Conservation (phyloP, 2,329 filamentous ascomycete genomes). For the Sporothrix brunneoviolacea region DNA sequence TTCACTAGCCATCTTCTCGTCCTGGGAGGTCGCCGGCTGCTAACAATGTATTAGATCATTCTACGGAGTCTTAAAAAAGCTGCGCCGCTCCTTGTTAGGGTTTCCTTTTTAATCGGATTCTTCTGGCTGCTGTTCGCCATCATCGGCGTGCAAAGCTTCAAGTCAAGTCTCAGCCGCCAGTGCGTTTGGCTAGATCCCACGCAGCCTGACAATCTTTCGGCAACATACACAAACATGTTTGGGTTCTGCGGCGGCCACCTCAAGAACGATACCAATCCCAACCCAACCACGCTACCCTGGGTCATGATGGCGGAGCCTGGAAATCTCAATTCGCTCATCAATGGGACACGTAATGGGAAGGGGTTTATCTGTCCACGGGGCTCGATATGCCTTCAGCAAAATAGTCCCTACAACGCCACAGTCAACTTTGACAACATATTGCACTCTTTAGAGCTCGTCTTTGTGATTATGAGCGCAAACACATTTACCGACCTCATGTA, state of each 20-base stretch:
- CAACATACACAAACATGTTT: constrained; percentile 55
- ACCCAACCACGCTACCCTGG: constrained; percentile 54
- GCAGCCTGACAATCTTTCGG: constrained; percentile 46
- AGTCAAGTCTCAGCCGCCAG: constrained; percentile 68
- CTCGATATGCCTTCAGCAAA: constrained; percentile 73
- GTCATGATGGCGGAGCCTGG: constrained; percentile 37
- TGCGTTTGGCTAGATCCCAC: constrained; percentile 70
- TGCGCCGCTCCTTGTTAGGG: constrained; percentile 81
- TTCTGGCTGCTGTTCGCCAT: constrained; percentile 98
- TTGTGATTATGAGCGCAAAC: constrained; percentile 97
- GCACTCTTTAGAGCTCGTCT: constrained; percentile 87
- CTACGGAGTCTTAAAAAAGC: constrained; percentile 92
- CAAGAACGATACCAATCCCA: constrained; percentile 46
- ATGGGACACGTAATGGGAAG: constrained; percentile 55
- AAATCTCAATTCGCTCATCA: constrained; percentile 40
- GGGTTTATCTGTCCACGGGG: constrained; percentile 82
- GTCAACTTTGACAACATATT: constrained; percentile 93
- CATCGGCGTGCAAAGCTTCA: constrained; percentile 93
- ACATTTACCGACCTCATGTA: constrained; percentile 96
- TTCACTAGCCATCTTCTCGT: not conserved
- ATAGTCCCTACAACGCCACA: constrained; percentile 75
- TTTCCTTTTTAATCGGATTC: constrained; percentile 89
- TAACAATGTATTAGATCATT: constrained; percentile 54
- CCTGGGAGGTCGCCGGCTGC: too few species aligned
- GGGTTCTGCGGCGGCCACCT: constrained; percentile 86